Conservation (phyloP, 2,329 filamentous ascomycete genomes). For the Sporothrix phasma region DNA sequence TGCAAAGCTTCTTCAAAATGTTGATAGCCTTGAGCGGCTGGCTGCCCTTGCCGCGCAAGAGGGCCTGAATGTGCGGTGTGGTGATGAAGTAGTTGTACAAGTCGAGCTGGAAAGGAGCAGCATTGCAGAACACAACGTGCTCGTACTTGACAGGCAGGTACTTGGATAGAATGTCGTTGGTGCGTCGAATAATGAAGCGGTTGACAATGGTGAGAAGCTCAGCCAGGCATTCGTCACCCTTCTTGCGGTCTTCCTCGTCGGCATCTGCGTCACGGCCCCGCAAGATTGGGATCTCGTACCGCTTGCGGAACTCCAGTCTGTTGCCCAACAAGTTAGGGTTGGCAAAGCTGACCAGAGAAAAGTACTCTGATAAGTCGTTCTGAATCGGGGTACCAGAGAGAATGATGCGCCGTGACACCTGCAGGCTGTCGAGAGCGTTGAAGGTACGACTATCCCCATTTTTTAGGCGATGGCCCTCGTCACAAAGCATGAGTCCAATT, state of each 20-base stretch:
- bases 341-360: constrained; percentile 88
- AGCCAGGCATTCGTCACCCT: constrained; percentile 70
- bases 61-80: constrained; percentile 84
- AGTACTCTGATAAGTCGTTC: constrained; percentile 97
- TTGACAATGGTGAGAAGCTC: constrained; percentile 83
- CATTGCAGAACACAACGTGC: constrained; percentile 95
- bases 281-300: constrained; percentile 86
- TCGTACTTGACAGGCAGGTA: constrained; percentile 98
- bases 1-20: constrained; percentile 95
- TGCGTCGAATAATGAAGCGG: constrained; percentile 95
- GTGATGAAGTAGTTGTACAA: constrained; percentile 97
- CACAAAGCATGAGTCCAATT: constrained; percentile 87
- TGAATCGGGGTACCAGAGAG: constrained; percentile 95
- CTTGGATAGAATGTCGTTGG: constrained; percentile 96
- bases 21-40: constrained; percentile 95
- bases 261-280: constrained; percentile 85
- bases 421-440: constrained; percentile 77
- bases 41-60: constrained; percentile 86
- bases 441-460: constrained; percentile 96
- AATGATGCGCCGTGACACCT: constrained; percentile 86
- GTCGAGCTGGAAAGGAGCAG: constrained; percentile 83
- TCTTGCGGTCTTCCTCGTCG: constrained; percentile 68
- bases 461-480: constrained; percentile 93
- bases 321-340: constrained; percentile 89
- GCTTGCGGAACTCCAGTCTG: constrained; percentile 82